Evolutionary conservation across 768 basidiomycete genomes (phyloP), one percentile per base, ranked within the genome.

Genomic region (Baorangia bicolor): DNA sequence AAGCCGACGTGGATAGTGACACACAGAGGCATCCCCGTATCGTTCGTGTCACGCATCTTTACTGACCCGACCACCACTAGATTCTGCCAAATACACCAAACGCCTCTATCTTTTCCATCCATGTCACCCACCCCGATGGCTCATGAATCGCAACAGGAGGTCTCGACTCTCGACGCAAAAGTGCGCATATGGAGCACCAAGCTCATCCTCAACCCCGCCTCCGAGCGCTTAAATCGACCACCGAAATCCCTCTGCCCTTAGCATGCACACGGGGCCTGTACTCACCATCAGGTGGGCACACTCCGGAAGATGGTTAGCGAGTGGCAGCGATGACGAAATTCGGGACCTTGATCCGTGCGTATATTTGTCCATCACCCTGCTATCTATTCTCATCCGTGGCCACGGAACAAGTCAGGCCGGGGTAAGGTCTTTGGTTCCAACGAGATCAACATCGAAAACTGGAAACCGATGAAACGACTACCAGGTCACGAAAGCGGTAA

Each of bases 181-280:
- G 86, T 98, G 57, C 88, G 93, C 45, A 93, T 98, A 73, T 98
- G 96, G 96, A 91, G 90, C 59, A 98, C 96, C 1, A 87, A 90
- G 58, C 94, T 96, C 0, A 95, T 33, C n/a, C n/a, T n/a, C n/a
- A n/a, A n/a, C n/a, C n/a, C n/a, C n/a, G n/a, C n/a, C n/a, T n/a
- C n/a, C n/a, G 84, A 90, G 66, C 70, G 74, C 58, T 82, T 86
- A 42, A 81, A 87, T 56, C 78, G 81, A 51, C 86, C 90, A 30
- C 93, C 92, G 14, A 95, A 94, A 68, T 83, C 90, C 14, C 76
- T 98, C 33, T 93, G 90, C 63, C 0, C 79, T 98, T 52, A 85
- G 88, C 2, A 91, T 93, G 83, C 96, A 99, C 69, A 92, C 90
- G 0, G 95, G 96, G 0, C 90, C 94, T 0, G 95, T 99, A 2